phyloP scores from a whole-genome alignment of 2,329 filamentous ascomycete species.

The Gnomoniopsis sp. region DNA sequence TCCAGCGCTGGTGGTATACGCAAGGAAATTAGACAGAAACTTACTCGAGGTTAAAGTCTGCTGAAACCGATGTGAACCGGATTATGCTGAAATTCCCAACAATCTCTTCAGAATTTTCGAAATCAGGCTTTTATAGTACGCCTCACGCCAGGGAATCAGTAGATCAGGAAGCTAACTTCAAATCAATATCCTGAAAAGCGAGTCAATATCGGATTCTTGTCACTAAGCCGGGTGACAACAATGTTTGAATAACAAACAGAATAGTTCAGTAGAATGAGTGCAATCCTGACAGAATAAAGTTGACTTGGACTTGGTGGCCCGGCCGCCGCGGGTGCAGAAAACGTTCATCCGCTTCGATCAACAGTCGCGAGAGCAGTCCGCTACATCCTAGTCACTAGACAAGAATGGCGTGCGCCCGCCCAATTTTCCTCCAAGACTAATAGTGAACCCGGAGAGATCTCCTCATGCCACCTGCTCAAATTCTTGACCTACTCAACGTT shows the following conservation, averaged over 20 bases:
- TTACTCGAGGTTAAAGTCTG: no score
- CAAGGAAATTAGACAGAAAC: background rate
- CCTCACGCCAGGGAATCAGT: slow-evolving; percentile 10
- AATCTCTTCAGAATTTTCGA: slow-evolving; percentile 3
- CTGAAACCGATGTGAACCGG: background rate
- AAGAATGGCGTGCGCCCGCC: background rate
- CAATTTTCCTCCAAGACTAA: background rate
- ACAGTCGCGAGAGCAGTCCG: no score
- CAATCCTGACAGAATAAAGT: background rate
- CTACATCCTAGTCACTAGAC: background rate
- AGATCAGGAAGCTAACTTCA: background rate
- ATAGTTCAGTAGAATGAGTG: background rate
- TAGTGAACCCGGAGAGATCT: background rate
- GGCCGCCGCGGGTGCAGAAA: no score
- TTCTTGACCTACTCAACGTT: no score
- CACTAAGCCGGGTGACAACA: background rate
- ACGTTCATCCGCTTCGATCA: no score
- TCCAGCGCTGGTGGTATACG: no score
- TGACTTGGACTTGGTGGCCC: background rate
- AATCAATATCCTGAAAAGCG: background rate
- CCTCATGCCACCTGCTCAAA: no score
- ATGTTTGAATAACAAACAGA: background rate
- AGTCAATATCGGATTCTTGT: background rate
- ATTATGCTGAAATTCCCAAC: background rate
- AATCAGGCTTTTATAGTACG: slow-evolving; percentile 13